Conservation (phyloP, 1,284 basidiomycete species). For the Hemileia vastatrix region DNA sequence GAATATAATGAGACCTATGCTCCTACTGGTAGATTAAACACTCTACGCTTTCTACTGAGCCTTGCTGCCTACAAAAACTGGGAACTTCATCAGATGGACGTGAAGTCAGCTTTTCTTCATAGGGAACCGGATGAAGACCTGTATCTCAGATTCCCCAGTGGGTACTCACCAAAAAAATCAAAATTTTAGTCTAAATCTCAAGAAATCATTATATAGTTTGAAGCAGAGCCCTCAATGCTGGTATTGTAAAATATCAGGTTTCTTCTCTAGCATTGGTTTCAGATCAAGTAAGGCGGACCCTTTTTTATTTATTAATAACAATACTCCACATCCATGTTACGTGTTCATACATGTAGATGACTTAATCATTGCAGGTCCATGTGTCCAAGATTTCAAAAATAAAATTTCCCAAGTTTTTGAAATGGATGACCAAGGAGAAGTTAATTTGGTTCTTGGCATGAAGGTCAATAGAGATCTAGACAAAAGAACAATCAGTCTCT, state of each 20-base stretch:
- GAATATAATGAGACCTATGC: slow-evolving; percentile 3
- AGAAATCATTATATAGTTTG: not conserved
- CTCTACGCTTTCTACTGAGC: not conserved
- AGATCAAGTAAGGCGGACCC: not conserved
- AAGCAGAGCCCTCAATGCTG: not conserved
- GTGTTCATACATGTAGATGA: not conserved
- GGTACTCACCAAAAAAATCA: too few relatives aligned
- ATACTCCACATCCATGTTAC: not conserved
- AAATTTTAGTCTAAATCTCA: not conserved
- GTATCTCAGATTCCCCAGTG: not conserved
- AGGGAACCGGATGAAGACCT: not conserved
- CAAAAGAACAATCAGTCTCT: too few relatives aligned
- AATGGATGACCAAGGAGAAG: not conserved
- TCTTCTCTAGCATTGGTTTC: not conserved
- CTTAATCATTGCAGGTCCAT: not conserved
- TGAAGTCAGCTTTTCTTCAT: not conserved
- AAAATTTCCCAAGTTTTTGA: not conserved
- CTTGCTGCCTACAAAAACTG: not conserved
- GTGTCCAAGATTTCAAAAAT: not conserved
- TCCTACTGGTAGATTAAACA: not conserved
- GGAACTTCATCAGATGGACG: slow-evolving; percentile 6
- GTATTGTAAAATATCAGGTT: not conserved
- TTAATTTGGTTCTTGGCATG: not conserved
- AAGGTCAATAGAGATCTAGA: not conserved
- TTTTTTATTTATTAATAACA: not conserved